Base-by-base conservation (phyloP, 306 rosid species). In the Quercus agrifolia region DNA sequence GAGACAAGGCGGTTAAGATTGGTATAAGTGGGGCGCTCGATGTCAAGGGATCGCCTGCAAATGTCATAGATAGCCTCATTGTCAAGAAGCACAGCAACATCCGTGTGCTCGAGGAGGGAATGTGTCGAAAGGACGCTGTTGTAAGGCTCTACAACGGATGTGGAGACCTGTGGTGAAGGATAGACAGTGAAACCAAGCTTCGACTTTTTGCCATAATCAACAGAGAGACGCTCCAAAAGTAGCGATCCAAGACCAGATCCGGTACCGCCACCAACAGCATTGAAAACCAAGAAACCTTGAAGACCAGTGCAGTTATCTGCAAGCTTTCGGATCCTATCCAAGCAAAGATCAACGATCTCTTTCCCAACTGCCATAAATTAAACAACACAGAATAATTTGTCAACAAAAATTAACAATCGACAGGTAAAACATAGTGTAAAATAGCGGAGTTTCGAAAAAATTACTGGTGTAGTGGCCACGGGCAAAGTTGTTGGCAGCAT, bases 41-140 rank as follows among this genome's bases (percentile, higher is more conserved):
- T 93, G 79, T 93, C 97, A 1, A 93, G 88, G 1, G 97, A 93
- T 49, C 97, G 78, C 21, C 97, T 83, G 85, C 98, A 93, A 51
- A 93, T 93, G 21, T 93, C 98, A 33, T 93, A 93, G 76, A 93
- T 93, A 52, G 98, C 97, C 77, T 92, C 97, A 5, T 92, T 92
- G 76, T 92, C 97, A 0, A 92, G 94, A 68, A 92, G 89, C 12
- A 93, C 94, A 0, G 93, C 84, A 1, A 91, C 98, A 75, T 93
- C 94, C 0, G 98, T 93, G 79, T 93, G 98, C 61, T 93, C 98
- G 1, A 93, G 92, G 62, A 93, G 98, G 10, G 98, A 93, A 31
- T 93, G 98, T 4, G 98, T 91, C 7, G 97, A 93, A 30, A 93
- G 97, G 75, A 93, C 98, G 52, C 97, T 92, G 86, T 93, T 93